Conservation (phyloP, 257 asterid genomes). For the Coffea eugenioides region DNA sequence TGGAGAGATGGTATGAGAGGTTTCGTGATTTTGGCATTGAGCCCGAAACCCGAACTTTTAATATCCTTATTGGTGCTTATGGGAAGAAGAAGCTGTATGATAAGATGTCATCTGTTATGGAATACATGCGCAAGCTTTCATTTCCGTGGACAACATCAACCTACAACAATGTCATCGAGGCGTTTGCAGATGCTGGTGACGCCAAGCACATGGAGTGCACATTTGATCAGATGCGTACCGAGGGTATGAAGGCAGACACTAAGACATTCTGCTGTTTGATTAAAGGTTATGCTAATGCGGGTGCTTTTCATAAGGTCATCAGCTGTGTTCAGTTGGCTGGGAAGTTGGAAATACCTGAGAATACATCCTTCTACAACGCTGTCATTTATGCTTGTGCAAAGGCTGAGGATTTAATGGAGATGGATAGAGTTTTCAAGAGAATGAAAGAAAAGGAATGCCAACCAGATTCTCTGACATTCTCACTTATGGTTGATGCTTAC, state of each 20-base stretch:
- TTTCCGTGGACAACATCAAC: slow-evolving; percentile 96
- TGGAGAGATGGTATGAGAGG: slow-evolving; percentile 95
- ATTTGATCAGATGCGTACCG: slow-evolving; percentile 80
- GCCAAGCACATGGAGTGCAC: slow-evolving; percentile 78
- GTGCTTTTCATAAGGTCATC: slow-evolving; percentile 80
- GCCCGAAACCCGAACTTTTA: slow-evolving; percentile 79
- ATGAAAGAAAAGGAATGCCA: slow-evolving; percentile 70
- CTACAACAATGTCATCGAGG: slow-evolving; percentile 88
- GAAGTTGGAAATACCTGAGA: slow-evolving; percentile 79
- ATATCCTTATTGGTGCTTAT: slow-evolving; percentile 86
- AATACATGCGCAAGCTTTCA: slow-evolving; percentile 86
- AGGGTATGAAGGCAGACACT: slow-evolving; percentile 77
- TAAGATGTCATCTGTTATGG: slow-evolving; percentile 96
- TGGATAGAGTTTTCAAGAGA: slow-evolving; percentile 83
- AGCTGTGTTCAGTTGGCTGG: slow-evolving; percentile 72
- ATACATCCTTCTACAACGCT: slow-evolving; percentile 75
- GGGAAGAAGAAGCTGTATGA: slow-evolving; percentile 87
- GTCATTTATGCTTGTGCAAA: slow-evolving; percentile 77
- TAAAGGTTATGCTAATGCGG: slow-evolving; percentile 82
- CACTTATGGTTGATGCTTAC: slow-evolving; percentile 75
- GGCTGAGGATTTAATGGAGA: slow-evolving; percentile 86
- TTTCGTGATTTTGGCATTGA: slow-evolving; percentile 76
- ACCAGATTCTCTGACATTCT: slow-evolving; percentile 69
- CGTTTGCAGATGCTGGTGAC: slow-evolving; percentile 80
- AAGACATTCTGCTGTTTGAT: slow-evolving; percentile 85